Conservation (phyloP, 2,329 filamentous ascomycete genomes). For the Nigrospora oryzae region DNA sequence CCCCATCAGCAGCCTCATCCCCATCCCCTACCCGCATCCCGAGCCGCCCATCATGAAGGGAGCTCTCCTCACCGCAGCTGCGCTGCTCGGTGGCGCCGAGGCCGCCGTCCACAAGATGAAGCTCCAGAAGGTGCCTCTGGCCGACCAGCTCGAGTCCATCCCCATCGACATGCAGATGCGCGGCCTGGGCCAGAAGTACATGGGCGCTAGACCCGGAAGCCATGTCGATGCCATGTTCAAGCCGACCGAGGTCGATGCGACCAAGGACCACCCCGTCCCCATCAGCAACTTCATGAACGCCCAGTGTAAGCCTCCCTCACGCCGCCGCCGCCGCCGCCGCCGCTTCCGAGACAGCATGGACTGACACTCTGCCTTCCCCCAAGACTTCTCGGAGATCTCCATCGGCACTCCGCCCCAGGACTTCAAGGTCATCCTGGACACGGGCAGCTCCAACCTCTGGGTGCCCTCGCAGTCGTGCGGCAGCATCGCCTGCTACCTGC, state of each 20-base stretch:
- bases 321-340: conserved; percentile 66
- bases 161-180: conserved; percentile 76
- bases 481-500: conserved; percentile 96
- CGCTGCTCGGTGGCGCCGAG: conserved; percentile 71
- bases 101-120: conserved; percentile 93
- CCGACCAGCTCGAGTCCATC: conserved; percentile 76
- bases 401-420: conserved; percentile 85
- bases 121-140: conserved; percentile 90
- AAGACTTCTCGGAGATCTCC: conserved; percentile 97
- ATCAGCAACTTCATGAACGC: background rate
- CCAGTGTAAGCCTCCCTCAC: conserved; percentile 39
- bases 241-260: conserved; percentile 56
- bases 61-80: conserved; percentile 68
- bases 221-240: conserved; percentile 75
- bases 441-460: conserved; percentile 98
- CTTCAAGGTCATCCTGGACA: conserved; percentile 99
- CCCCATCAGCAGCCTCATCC: no score
- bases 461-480: conserved; percentile 84
- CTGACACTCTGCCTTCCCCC: conserved; percentile 1
- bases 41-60: conserved; percentile 68
- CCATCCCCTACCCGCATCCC: background rate
- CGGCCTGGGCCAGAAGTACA: conserved; percentile 90
- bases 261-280: conserved; percentile 3
- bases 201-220: conserved; percentile 65
- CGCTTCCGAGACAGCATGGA: background rate